These are phyloP conservation scores for Exophiala viscosa DNA, from an alignment of 2,329 filamentous ascomycete genomes.

Conservation along the genomic window DNA sequence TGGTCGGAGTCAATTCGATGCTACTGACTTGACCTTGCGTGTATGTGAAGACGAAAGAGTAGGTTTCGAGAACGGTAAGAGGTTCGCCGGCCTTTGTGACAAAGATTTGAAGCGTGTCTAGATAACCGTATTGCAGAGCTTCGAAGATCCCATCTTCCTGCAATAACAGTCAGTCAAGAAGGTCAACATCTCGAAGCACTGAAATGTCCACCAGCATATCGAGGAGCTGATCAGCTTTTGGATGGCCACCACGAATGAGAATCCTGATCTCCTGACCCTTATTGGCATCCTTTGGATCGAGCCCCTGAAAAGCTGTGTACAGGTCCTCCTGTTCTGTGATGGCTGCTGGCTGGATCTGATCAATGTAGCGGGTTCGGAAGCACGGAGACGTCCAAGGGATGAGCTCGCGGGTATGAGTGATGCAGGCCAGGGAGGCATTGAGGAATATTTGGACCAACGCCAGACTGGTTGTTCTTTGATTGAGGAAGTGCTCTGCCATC, in stretches of 20 bases:
- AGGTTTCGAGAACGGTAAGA: conserved; percentile 46
- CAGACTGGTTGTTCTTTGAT: conserved; percentile 20
- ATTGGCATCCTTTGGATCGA: not conserved
- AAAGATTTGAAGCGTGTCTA: conserved; percentile 47
- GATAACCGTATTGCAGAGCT: conserved; percentile 40
- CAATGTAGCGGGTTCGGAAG: conserved; percentile 21
- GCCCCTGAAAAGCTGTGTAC: conserved; percentile 19
- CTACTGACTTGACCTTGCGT: conserved; percentile 32
- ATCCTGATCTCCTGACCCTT: conserved; percentile 37
- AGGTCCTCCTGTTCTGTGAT: conserved; percentile 28
- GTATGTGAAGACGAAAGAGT: conserved; percentile 50
- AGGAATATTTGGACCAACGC: conserved; percentile 25
- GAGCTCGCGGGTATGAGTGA: conserved; percentile 24
- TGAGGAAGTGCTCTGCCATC: conserved; percentile 2
- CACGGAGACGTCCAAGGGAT: conserved; percentile 20
- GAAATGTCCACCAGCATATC: conserved; percentile 43
- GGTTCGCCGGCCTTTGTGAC: conserved; percentile 41
- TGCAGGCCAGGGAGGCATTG: conserved; percentile 25
- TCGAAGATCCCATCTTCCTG: conserved; percentile 50
- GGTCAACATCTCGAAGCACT: too few species aligned
- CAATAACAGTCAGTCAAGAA: conserved; percentile 26
- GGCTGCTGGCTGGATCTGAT: conserved; percentile 13
- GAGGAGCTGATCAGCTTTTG: conserved; percentile 43
- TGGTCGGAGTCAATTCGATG: conserved; percentile 31
- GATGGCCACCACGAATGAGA: conserved; percentile 39